phyloP scores from a whole-genome alignment of 2,329 filamentous ascomycete genomes.

The Hyphodiscus sp. region DNA sequence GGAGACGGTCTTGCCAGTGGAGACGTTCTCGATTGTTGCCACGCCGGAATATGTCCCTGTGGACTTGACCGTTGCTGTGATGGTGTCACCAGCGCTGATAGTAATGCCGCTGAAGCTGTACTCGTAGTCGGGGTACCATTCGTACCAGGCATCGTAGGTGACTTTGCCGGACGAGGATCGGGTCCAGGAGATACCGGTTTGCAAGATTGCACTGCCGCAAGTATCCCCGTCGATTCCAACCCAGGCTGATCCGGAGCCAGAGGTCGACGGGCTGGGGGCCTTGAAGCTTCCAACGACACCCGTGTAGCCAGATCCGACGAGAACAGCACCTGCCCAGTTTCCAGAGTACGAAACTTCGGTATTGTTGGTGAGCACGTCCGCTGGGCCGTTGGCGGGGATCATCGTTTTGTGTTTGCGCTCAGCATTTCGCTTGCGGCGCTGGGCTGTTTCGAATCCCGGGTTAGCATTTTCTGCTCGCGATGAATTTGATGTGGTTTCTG shows the following conservation, averaged over 20 bases:
- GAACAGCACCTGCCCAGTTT: conserved; percentile 55
- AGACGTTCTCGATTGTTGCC: conserved; percentile 39
- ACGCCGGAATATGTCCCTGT: too few relatives aligned
- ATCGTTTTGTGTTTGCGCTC: too few relatives aligned
- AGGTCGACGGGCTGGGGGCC: conserved; percentile 41
- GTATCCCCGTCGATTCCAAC: conserved; percentile 57
- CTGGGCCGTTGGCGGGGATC: too few relatives aligned
- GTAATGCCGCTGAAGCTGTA: conserved; percentile 43
- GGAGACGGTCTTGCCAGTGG: conserved; percentile 38
- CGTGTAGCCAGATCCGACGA: conserved; percentile 43
- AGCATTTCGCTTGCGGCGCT: too few relatives aligned
- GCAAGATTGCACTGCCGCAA: conserved; percentile 46
- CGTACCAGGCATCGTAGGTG: conserved; percentile 51
- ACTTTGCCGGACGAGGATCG: conserved; percentile 35
- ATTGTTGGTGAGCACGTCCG: too few relatives aligned
- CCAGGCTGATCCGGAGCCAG: conserved; percentile 46
- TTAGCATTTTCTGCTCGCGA: too few relatives aligned
- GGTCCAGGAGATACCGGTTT: conserved; percentile 52
- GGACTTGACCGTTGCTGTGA: conserved; percentile 34
- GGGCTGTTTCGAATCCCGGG: too few relatives aligned
- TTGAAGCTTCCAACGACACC: conserved; percentile 47
- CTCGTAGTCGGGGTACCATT: conserved; percentile 53
- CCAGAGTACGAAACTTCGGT: too few relatives aligned
- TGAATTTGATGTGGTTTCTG: too few relatives aligned
- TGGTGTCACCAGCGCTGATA: conserved; percentile 39